These are phyloP conservation scores for Colletotrichum magnum DNA, from an alignment of 2,329 filamentous ascomycete species.

Conservation along the genomic window DNA sequence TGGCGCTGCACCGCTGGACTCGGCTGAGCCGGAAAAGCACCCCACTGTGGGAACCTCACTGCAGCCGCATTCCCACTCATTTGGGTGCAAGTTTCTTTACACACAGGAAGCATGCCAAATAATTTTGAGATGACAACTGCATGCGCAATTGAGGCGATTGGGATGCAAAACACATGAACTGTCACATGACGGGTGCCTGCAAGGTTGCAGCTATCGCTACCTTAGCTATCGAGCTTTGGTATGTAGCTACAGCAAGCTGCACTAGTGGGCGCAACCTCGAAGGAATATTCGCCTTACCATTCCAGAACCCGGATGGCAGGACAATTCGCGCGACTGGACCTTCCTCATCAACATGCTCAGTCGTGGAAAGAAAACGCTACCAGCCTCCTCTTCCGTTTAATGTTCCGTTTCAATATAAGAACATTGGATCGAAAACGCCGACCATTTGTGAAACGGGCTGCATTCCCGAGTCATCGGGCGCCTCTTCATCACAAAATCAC, in stretches of 20 bases:
- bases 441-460: not conserved
- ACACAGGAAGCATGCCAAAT: not conserved
- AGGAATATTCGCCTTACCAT: too few relatives aligned
- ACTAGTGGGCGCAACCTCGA: too few relatives aligned
- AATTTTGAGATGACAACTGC: not conserved
- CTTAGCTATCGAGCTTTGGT: not conserved
- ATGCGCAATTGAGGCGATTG: not conserved
- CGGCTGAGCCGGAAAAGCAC: constrained; percentile 7
- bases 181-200: not conserved
- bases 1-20: constrained; percentile 17
- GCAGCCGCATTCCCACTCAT: not conserved
- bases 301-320: too few relatives aligned
- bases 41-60: constrained; percentile 21
- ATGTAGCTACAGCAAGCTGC: too few relatives aligned
- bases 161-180: not conserved
- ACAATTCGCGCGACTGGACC: too few relatives aligned
- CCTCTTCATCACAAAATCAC: not conserved
- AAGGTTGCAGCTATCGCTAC: not conserved
- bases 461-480: constrained; percentile 3
- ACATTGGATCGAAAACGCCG: not conserved
- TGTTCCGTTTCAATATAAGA: not conserved
- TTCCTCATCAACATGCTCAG: too few relatives aligned
- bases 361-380: too few relatives aligned
- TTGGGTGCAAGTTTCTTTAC: too few relatives aligned
- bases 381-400: not conserved